Conservation (phyloP, 805 yeast genomes). For the Candida sithepensis region DNA sequence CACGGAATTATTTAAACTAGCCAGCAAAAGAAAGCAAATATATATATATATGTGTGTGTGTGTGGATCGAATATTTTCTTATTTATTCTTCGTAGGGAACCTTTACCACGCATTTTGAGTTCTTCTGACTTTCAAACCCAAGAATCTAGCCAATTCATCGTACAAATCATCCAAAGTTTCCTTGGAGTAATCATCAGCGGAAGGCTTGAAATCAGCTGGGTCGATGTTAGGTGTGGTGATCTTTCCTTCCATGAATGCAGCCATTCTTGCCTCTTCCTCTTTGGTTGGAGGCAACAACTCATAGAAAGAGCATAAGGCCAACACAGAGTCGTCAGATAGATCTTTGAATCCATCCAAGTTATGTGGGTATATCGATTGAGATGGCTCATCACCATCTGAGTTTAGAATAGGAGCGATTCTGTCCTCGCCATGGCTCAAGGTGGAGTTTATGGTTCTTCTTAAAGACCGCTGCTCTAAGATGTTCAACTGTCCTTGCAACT, state of each 20-base stretch:
- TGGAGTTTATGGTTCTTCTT: conserved; percentile 64
- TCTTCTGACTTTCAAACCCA: conserved; percentile 60
- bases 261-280: conserved; percentile 49
- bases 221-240: conserved; percentile 37
- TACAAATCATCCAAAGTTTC: conserved; percentile 52
- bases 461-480: conserved; percentile 72
- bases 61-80: no score
- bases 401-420: conserved; percentile 68
- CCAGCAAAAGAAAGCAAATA: no score
- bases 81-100: not conserved
- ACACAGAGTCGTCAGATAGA: conserved; percentile 42
- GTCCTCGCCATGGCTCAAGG: conserved; percentile 38
- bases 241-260: conserved; percentile 50
- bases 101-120: conserved; percentile 43
- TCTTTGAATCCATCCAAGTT: conserved; percentile 50
- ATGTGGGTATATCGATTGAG: conserved; percentile 50
- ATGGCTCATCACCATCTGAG: conserved; percentile 72
- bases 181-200: conserved; percentile 35
- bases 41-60: no score
- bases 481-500: conserved; percentile 83
- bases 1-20: no score
- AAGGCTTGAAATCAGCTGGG: conserved; percentile 22
- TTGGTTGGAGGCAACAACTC: conserved; percentile 68
- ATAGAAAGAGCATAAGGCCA: conserved; percentile 65
- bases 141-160: conserved; percentile 62